A percentile compares a stretch with the other conserved stretches of the same genome.
Evolutionary conservation across 1,284 basidiomycete genomes (phyloP).

Genomic region (Melampsora americana): DNA sequence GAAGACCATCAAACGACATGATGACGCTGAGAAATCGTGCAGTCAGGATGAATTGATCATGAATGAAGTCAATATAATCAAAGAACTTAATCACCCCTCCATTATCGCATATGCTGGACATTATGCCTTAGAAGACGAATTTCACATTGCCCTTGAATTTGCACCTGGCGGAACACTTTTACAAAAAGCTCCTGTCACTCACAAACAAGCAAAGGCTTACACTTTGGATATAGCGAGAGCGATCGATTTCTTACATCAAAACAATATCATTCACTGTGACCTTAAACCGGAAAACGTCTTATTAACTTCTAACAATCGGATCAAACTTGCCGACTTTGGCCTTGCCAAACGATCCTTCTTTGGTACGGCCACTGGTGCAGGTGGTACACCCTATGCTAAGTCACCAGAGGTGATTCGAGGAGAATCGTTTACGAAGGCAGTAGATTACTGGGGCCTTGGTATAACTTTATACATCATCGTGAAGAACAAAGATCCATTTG

Average conservation of each 20-base stretch:
- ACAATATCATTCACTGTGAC: background rate
- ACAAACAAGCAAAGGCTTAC: background rate
- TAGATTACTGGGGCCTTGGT: background rate
- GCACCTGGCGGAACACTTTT: too few relatives aligned
- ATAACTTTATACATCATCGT: background rate
- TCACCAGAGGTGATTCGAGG: background rate
- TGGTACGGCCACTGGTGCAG: background rate
- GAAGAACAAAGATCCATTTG: too few relatives aligned
- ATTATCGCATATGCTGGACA: too few relatives aligned
- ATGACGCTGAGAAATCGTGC: too few relatives aligned
- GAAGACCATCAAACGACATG: too few relatives aligned
- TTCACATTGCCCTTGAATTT: too few relatives aligned
- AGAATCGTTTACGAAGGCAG: background rate
- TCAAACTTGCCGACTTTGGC: slow-evolving; percentile 3
- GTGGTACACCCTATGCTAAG: background rate
- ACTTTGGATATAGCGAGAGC: background rate
- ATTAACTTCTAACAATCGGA: background rate
- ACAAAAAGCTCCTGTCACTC: too few relatives aligned
- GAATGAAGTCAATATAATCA: too few relatives aligned
- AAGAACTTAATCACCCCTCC: too few relatives aligned
- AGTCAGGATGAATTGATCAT: too few relatives aligned
- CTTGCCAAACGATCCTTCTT: background rate
- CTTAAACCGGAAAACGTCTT: background rate
- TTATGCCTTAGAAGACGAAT: too few relatives aligned
- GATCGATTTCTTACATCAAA: background rate